Conservation (phyloP, 331 rosid species). For the Rhamnella rubrinervis region DNA sequence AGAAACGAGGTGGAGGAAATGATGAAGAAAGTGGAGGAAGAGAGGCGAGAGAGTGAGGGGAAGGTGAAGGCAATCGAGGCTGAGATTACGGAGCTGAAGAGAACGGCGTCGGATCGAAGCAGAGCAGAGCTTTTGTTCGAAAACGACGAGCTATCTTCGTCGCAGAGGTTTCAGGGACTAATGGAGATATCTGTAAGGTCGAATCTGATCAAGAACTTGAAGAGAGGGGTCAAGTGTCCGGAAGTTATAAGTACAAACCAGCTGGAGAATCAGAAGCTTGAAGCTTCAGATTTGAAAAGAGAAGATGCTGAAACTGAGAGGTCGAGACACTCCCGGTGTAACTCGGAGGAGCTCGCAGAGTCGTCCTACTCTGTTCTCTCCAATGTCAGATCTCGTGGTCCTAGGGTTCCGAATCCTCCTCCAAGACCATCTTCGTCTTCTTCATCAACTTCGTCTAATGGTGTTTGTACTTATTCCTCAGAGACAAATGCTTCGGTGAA, state of each 20-base stretch:
- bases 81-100: slow-evolving; percentile 64
- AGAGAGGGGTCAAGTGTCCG: slow-evolving; percentile 34
- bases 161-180: slow-evolving; percentile 63
- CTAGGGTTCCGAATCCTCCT: slow-evolving; percentile 96
- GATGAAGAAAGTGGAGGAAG: slow-evolving; percentile 36
- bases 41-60: slow-evolving; percentile 40
- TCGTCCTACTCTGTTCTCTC: slow-evolving; percentile 42
- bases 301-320: slow-evolving; percentile 54
- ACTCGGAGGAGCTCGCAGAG: slow-evolving; percentile 88
- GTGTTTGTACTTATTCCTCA: slow-evolving; percentile 7
- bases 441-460: slow-evolving; percentile 25
- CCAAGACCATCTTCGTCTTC: slow-evolving; percentile 59
- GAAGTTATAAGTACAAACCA: slow-evolving; percentile 28
- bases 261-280: slow-evolving; percentile 42
- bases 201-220: slow-evolving; percentile 55
- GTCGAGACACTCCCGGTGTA: slow-evolving; percentile 56
- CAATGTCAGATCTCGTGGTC: slow-evolving; percentile 62
- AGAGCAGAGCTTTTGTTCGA: slow-evolving; percentile 27
- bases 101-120: slow-evolving; percentile 36
- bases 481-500: slow-evolving; percentile 28
- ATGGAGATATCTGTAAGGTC: slow-evolving; percentile 56
- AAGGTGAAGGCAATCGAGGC: slow-evolving; percentile 54
- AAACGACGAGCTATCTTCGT: slow-evolving; percentile 53
- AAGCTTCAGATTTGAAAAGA: slow-evolving; percentile 49
- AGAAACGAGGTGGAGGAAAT: slow-evolving; percentile 40